phyloP scores from a whole-genome alignment of 2,329 filamentous ascomycete genomes.

The Chaetomium globosum region DNA sequence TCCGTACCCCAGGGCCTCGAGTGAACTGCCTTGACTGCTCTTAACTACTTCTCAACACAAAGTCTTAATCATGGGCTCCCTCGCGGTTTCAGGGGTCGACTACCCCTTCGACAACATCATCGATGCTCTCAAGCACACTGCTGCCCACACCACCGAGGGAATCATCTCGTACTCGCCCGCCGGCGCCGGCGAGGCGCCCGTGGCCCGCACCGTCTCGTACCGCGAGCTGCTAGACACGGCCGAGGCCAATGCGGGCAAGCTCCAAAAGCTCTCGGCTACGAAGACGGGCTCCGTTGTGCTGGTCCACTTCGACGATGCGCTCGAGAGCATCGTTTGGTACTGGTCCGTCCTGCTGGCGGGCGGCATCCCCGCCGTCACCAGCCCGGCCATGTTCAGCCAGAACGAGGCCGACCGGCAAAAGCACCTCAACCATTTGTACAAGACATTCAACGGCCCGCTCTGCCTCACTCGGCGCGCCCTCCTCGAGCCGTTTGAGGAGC shows the following conservation, averaged over 20 bases:
- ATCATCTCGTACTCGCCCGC: constrained; percentile 16
- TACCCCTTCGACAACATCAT: constrained; percentile 22
- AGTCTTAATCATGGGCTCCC: constrained; percentile 14
- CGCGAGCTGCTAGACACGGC: constrained; percentile 19
- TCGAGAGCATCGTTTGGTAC: constrained; percentile 37
- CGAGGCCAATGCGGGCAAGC: constrained; percentile 18
- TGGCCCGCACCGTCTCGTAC: constrained; percentile 14
- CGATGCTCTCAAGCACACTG: constrained; percentile 20
- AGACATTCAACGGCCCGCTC: constrained; percentile 29
- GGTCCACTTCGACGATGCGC: constrained; percentile 36
- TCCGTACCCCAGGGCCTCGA: not conserved
- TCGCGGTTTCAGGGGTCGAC: constrained; percentile 11
- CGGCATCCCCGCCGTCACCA: constrained; percentile 24
- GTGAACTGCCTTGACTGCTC: not conserved
- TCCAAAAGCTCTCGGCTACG: constrained; percentile 6
- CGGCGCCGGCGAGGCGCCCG: constrained; percentile 7
- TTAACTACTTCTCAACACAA: not conserved
- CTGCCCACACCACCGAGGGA: constrained; percentile 17
- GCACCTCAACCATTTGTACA: constrained; percentile 27
- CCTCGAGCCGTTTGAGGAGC: constrained; percentile 25
- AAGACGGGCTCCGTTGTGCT: constrained; percentile 26
- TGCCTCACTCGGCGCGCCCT: constrained; percentile 27
- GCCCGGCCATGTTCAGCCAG: constrained; percentile 33
- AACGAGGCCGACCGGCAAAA: constrained; percentile 27
- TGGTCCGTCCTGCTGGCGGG: constrained; percentile 36